These are phyloP conservation scores for Xylaria arbuscula DNA, from an alignment of 2,329 filamentous ascomycete species.

Conservation along the genomic window DNA sequence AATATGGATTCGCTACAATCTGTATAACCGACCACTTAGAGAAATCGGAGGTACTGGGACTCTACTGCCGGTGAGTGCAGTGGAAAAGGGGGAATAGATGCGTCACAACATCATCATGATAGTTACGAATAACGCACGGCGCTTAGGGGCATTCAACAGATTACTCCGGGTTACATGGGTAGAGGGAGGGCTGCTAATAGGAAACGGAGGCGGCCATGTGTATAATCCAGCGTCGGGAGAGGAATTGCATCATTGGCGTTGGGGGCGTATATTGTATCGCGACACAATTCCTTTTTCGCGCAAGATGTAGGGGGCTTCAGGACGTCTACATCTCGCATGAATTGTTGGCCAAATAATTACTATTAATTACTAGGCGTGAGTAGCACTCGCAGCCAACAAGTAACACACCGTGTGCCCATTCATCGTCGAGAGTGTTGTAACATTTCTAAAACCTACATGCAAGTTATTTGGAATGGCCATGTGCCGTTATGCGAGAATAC, in stretches of 20 bases:
- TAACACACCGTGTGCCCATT: constrained; percentile 19
- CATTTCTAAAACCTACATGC: constrained; percentile 27
- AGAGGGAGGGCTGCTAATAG: constrained; percentile 22
- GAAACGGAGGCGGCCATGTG: constrained; percentile 26
- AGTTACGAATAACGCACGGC: constrained; percentile 32
- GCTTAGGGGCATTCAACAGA: constrained; percentile 26
- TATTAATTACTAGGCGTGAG: constrained; percentile 39
- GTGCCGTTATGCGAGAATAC: constrained; percentile 20
- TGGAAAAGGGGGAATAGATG: constrained; percentile 5
- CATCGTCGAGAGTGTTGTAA: constrained; percentile 23
- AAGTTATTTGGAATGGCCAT: constrained; percentile 37
- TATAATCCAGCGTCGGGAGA: constrained; percentile 25
- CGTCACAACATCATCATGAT: constrained; percentile 23
- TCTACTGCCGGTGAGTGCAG: not conserved
- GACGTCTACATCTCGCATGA: constrained; percentile 17
- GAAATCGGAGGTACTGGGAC: not conserved
- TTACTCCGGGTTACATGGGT: constrained; percentile 21
- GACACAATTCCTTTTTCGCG: constrained; percentile 2
- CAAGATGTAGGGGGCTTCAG: constrained; percentile 28
- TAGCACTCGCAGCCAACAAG: constrained; percentile 31
- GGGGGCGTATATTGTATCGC: constrained; percentile 26
- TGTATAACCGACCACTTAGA: constrained; percentile 20
- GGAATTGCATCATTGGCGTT: constrained; percentile 35
- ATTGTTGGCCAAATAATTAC: constrained; percentile 35
- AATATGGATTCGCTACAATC: constrained; percentile 54